These are phyloP conservation scores for Hypoxylon sp. DNA, from an alignment of 2,329 filamentous ascomycete genomes.

Conservation along the genomic window DNA sequence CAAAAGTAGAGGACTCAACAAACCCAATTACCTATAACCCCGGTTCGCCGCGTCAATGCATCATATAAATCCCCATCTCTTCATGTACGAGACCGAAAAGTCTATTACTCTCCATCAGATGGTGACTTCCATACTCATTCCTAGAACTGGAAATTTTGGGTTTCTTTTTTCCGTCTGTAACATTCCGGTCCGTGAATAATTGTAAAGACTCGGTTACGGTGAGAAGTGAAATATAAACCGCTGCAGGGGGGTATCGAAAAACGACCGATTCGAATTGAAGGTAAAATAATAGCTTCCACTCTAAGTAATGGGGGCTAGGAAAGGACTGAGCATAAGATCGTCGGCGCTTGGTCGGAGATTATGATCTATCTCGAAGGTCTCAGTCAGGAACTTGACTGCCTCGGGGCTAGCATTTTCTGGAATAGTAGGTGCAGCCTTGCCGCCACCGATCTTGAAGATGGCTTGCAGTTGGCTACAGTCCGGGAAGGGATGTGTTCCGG, in stretches of 20 bases:
- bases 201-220: slow-evolving; percentile 13
- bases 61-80: slow-evolving; percentile 23
- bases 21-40: slow-evolving; percentile 20
- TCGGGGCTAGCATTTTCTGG: slow-evolving; percentile 89
- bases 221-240: slow-evolving; percentile 27
- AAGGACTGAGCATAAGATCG: slow-evolving; percentile 86
- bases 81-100: not conserved
- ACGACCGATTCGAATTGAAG: slow-evolving; percentile 21
- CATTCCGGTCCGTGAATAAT: slow-evolving; percentile 5
- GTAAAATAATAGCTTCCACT: not conserved
- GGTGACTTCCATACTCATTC: slow-evolving; percentile 24
- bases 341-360: slow-evolving; percentile 93
- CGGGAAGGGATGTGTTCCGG: slow-evolving; percentile 94
- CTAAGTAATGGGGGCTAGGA: slow-evolving; percentile 80
- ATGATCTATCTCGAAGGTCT: slow-evolving; percentile 97
- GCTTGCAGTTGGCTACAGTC: slow-evolving; percentile 97
- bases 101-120: slow-evolving; percentile 10
- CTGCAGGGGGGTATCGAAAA: slow-evolving; percentile 41
- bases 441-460: slow-evolving; percentile 97
- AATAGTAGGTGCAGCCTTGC: slow-evolving; percentile 87
- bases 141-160: slow-evolving; percentile 3
- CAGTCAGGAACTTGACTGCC: slow-evolving; percentile 84
- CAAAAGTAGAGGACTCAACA: slow-evolving; percentile 16
- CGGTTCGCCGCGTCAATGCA: slow-evolving; percentile 42
- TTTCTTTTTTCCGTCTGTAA: not conserved